Evolutionary conservation across 1,284 basidiomycete genomes (phyloP).

Genomic region (Wallemia mellicola): DNA sequence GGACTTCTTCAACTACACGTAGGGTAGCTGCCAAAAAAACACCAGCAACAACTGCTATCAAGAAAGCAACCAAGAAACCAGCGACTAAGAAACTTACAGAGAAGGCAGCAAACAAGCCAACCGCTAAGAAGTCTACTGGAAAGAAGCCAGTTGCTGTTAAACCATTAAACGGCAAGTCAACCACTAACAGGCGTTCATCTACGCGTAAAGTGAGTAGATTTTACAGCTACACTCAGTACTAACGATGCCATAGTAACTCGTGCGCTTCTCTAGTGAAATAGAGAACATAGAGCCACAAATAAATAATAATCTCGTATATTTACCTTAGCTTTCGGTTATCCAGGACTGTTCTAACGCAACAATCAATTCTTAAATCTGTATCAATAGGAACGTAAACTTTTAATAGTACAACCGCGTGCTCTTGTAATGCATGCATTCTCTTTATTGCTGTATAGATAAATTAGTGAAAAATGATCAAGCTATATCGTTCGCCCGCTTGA

Average conservation of each 20-base stretch:
- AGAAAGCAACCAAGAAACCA: too few species aligned
- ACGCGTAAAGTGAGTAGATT: not conserved
- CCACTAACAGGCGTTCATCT: not conserved
- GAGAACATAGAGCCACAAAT: not conserved
- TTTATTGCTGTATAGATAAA: not conserved
- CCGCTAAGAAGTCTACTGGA: not conserved
- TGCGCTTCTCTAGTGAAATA: not conserved
- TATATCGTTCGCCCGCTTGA: constrained; percentile 60
- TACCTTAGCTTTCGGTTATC: not conserved
- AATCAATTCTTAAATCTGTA: not conserved
- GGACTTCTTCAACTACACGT: not conserved
- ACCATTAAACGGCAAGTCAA: not conserved
- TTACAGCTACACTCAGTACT: not conserved
- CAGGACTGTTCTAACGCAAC: too few species aligned
- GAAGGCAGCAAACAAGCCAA: too few species aligned
- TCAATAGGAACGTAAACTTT: not conserved
- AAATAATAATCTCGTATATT: not conserved
- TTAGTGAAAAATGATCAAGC: too few species aligned
- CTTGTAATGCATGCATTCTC: not conserved
- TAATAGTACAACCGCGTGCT: not conserved
- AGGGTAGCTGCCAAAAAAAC: not conserved
- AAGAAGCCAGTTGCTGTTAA: not conserved
- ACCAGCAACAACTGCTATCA: not conserved
- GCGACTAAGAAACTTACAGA: too few species aligned
- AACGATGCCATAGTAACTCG: not conserved